A percentile compares a stretch with the other conserved stretches of the same genome.
phyloP scores from a whole-genome alignment of 2,329 filamentous ascomycete species.

The Fusarium oligoseptatum region DNA sequence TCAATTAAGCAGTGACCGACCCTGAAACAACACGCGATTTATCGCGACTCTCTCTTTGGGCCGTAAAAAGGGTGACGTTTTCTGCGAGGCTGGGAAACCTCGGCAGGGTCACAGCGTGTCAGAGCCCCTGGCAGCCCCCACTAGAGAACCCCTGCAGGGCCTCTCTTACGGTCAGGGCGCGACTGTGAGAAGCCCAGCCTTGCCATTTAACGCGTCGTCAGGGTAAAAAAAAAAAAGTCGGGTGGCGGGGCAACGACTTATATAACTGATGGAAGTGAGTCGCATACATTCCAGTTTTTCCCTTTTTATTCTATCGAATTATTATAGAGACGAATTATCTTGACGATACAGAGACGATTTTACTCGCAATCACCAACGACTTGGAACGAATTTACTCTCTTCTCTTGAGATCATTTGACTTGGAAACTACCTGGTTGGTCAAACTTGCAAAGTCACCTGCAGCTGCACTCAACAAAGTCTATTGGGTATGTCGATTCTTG shows the following conservation, averaged over 20 bases:
- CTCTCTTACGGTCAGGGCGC: background rate
- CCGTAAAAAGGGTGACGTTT: conserved; percentile 32
- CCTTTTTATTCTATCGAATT: conserved; percentile 14
- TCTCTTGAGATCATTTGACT: no score
- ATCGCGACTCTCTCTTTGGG: background rate
- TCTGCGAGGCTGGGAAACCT: conserved; percentile 39
- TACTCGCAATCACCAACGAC: background rate
- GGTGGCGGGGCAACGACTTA: conserved; percentile 66
- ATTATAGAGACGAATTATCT: background rate
- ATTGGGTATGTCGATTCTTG: background rate
- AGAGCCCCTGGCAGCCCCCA: conserved; percentile 33
- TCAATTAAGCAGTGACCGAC: background rate
- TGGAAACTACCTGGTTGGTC: conserved; percentile 24
- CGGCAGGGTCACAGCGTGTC: conserved; percentile 27
- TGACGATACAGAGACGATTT: background rate
- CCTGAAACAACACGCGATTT: conserved; percentile 21
- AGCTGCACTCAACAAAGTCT: conserved; percentile 8
- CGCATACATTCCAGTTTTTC: conserved; percentile 29
- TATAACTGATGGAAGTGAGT: conserved; percentile 43
- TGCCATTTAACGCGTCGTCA: conserved; percentile 48
- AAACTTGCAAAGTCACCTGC: conserved; percentile 5
- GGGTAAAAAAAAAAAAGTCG: conserved; percentile 46
- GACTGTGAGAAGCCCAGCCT: conserved; percentile 48
- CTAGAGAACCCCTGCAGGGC: conserved; percentile 27
- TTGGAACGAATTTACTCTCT: background rate